phyloP scores from a whole-genome alignment of 495 filamentous ascomycete genomes.

The Cercophora newfieldiana region DNA sequence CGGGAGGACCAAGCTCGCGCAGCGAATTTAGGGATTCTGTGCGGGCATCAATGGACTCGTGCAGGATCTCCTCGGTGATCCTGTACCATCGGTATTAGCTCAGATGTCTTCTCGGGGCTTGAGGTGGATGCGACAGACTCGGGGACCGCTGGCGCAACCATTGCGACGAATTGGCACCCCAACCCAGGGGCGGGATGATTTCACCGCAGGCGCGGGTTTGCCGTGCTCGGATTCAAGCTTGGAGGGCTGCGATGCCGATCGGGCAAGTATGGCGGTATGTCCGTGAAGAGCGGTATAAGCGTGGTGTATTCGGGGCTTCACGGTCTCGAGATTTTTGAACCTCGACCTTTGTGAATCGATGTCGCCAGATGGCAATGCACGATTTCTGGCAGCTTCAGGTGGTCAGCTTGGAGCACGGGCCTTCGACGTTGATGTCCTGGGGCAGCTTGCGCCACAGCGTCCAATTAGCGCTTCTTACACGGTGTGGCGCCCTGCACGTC shows the following conservation, averaged over 20 bases:
- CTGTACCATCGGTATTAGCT: slow-evolving; percentile 48
- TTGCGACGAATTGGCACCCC: slow-evolving; percentile 46
- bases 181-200: slow-evolving; percentile 9
- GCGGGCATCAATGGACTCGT: slow-evolving; percentile 84
- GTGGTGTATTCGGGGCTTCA: background rate
- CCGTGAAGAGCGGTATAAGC: background rate
- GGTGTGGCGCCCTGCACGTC: background rate
- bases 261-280: background rate
- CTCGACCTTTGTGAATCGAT: slow-evolving; percentile 1
- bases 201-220: background rate
- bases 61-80: slow-evolving; percentile 86
- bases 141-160: slow-evolving; percentile 87
- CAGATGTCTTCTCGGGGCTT: background rate
- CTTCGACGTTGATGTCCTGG: background rate
- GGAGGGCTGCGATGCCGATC: background rate
- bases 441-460: slow-evolving; percentile 1
- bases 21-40: slow-evolving; percentile 81
- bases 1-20: slow-evolving; percentile 91
- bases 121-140: slow-evolving; percentile 61
- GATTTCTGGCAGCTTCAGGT: slow-evolving; percentile 8
- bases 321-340: background rate
- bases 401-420: slow-evolving; percentile 5
- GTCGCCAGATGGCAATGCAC: slow-evolving; percentile 1
- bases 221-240: background rate
- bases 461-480: background rate